Percentiles rank a stretch among this genome's conserved stretches.
Conservation (phyloP, 2,329 filamentous ascomycete genomes). For the Aspergillus piperis region DNA sequence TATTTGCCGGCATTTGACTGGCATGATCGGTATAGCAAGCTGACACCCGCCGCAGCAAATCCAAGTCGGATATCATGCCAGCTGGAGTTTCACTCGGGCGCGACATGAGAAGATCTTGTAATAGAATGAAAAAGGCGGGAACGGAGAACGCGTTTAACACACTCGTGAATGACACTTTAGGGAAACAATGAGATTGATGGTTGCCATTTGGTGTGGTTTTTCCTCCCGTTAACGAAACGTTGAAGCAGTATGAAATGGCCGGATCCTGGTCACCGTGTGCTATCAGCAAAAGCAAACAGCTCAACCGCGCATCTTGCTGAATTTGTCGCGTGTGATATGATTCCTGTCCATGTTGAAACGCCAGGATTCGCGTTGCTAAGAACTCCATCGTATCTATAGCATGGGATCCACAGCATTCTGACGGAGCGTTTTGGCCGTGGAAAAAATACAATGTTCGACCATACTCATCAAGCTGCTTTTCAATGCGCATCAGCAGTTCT, state of each 20-base stretch:
- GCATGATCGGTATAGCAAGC: conserved; percentile 4
- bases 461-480: conserved; percentile 4
- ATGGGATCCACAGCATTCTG: not conserved
- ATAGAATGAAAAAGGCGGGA: conserved; percentile 1
- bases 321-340: not conserved
- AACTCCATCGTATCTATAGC: not conserved
- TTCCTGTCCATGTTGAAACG: not conserved
- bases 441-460: not conserved
- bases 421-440: not conserved
- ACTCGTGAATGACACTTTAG: not conserved
- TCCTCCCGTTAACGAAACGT: not conserved
- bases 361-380: conserved; percentile 1
- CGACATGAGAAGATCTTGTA: not conserved
- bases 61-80: not conserved
- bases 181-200: too few species aligned
- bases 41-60: conserved; percentile 5
- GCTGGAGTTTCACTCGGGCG: not conserved
- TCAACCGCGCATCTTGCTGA: not conserved
- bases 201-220: not conserved
- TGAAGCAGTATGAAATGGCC: not conserved
- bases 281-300: conserved; percentile 8
- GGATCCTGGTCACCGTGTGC: conserved; percentile 1
- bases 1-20: not conserved
- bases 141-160: conserved; percentile 1
- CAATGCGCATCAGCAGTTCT: not conserved